Evolutionary conservation across 495 filamentous ascomycete genomes (phyloP), one percentile per base, ranked within the genome.

Genomic region (Podospora anserina): DNA sequence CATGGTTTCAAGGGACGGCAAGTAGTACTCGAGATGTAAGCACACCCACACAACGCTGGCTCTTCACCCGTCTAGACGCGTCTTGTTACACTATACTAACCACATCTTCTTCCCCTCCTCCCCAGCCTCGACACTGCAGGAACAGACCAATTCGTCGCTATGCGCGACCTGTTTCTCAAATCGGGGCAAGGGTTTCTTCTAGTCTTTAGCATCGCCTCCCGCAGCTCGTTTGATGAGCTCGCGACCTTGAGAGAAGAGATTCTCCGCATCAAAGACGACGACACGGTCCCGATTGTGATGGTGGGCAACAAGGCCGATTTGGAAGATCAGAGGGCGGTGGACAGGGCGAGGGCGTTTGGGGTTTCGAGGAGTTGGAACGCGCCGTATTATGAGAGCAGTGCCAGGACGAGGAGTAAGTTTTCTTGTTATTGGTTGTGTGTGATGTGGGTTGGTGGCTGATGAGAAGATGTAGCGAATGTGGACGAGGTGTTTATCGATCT

Each of bases 291-390:
- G 30, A 89, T 99, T 66, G 95, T 99, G 28, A 94, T 99, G 59
- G 94, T 97, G 39, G 95, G 95, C 70, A 99, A 99, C 83, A 99
- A 99, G 79, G 92, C 90, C 32, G 95, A 99, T 74, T 87, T 99
- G 15, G 93, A 96, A 79, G 93, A 97, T 74, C 91, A 97, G 74
- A 89, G 95, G 44, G 87, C 86, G 19, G 93, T 99, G 30, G 89
- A 91, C 23, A 88, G 93, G 20, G 86, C 90, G 57, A 89, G 89
- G 68, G 95, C 93, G 20, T 97, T 97, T 76, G 80, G 87, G n/a
- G 83, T 97, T 64, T 92, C 90, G 19, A 91, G 96, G 74, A 88
- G 84, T 73, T 99, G 95, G 95, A 90, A 90, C 55, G 91, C 91
- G 30, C 96, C 95, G 2, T 97, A 97, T 78, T 98, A 98, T 77